A percentile compares a stretch with the other conserved stretches of the same genome.
These are phyloP conservation scores for Cicer chorassanicum DNA, from an alignment of 306 rosid species.

Conservation along the genomic window DNA sequence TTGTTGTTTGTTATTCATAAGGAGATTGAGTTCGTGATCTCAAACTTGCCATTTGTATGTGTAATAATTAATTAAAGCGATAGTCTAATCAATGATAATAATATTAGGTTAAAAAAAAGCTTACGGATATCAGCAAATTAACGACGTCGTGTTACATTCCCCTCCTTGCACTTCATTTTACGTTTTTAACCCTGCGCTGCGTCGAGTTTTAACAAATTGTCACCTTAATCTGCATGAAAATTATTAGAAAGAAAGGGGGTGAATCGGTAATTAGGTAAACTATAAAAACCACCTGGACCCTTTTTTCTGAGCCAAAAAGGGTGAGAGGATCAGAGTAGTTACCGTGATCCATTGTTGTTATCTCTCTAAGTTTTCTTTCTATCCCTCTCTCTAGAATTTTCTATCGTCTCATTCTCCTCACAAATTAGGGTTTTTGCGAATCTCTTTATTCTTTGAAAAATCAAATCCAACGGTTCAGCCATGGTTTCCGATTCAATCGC, in stretches of 20 bases:
- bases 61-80: neutral
- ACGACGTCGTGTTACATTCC: conserved; percentile 45
- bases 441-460: conserved; percentile 41
- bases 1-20: too few species aligned
- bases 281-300: conserved; percentile 49
- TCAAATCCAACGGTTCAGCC: conserved; percentile 49
- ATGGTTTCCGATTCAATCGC: conserved; percentile 88
- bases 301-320: conserved; percentile 40
- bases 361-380: conserved; percentile 30
- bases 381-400: conserved; percentile 50
- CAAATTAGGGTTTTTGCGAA: conserved; percentile 66
- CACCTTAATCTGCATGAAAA: neutral
- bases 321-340: conserved; percentile 75
- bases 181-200: conserved; percentile 27
- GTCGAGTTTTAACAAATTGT: neutral
- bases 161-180: neutral
- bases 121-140: neutral
- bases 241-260: conserved; percentile 18
- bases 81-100: conserved; percentile 2
- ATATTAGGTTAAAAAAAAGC: neutral
- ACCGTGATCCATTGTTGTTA: conserved; percentile 69
- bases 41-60: too few species aligned
- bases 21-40: too few species aligned
- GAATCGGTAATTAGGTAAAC: neutral
- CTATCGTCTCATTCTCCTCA: conserved; percentile 36